Percentiles rank a stretch among this genome's conserved stretches.
These are phyloP conservation scores for Arthroderma uncinatum DNA, from an alignment of 2,329 filamentous ascomycete species.

Conservation along the genomic window DNA sequence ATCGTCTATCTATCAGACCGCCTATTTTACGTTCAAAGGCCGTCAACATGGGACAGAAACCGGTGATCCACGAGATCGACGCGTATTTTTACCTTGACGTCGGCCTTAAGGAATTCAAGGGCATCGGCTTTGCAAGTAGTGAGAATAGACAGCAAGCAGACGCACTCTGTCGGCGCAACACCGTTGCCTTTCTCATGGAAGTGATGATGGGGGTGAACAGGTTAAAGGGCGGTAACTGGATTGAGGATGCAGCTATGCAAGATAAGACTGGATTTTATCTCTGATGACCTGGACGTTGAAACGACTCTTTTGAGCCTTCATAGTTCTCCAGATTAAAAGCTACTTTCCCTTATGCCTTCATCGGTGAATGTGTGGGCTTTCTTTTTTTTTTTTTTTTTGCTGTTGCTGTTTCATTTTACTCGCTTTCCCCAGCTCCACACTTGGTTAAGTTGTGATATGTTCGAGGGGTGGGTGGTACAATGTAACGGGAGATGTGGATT, in stretches of 20 bases:
- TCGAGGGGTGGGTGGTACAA: neutral
- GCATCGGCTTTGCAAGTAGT: neutral
- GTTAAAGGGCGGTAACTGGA: neutral
- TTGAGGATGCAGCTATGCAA: neutral
- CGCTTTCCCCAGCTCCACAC: neutral
- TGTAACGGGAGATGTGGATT: neutral
- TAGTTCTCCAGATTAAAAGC: neutral
- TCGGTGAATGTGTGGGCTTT: neutral
- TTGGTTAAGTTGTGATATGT: neutral
- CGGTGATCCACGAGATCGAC: neutral
- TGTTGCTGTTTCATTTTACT: neutral
- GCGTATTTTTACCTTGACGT: neutral
- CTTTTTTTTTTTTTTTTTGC: too few relatives aligned
- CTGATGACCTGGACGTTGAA: neutral
- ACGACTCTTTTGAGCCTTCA: too few relatives aligned
- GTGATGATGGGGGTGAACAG: neutral
- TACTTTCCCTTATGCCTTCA: neutral
- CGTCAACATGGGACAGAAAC: neutral
- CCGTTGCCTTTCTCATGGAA: neutral
- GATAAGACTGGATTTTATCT: neutral
- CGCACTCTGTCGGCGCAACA: neutral
- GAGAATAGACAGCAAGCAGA: neutral
- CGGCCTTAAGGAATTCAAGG: neutral
- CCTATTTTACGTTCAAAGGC: neutral
- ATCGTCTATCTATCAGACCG: neutral